Base-by-base conservation (phyloP, 2,329 filamentous ascomycete genomes). In the Allantophomopsis cytisporea region DNA sequence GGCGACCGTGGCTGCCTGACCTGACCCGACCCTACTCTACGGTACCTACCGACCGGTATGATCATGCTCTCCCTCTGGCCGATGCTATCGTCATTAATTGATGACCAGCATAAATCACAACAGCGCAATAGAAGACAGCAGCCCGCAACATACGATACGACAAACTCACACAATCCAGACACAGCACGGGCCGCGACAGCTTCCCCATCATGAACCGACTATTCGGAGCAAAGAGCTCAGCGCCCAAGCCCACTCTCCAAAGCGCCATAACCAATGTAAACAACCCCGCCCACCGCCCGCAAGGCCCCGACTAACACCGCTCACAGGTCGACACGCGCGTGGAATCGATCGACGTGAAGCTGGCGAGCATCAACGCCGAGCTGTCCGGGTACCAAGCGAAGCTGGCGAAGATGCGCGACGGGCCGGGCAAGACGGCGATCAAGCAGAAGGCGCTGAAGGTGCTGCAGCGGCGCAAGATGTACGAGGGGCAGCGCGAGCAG, bases 391-490 rank as follows among this genome's bases (percentile, higher is more conserved):
- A 95, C 69, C 88, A 95, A 62, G 66, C 79, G 48, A 88, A 89
- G 55, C 79, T 96, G 23, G 62, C 76, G 52, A 89, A 88, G 57
- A 93, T 96, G 88, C 86, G 88, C 60, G 88, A 95, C 47, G 91
- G 91, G 0, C 88, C 89, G 0, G 91, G 88, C 50, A 95, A 96
- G 61, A 80, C 76, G 12, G 88, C 89, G 21, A 77, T 98, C 52
- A 93, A 91, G 58, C 80, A 93, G 55, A 95, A 95, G 56, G 89
- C 89, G 2, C 80, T 94, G 53, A 94, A 94, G 54, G 79, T 96
- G 10, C 79, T 96, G 2, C 86, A 94, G 64, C 83, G 87, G 43
- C 82, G 89, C 50, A 94, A 94, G 59, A 81, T 88, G 62, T 94
- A 94, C 75, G 91, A 98, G 63, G 71, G 76, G 3, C 87, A 95